Evolutionary conservation across 495 filamentous ascomycete genomes (phyloP).

Genomic region (Clohesyomyces aquaticus): DNA sequence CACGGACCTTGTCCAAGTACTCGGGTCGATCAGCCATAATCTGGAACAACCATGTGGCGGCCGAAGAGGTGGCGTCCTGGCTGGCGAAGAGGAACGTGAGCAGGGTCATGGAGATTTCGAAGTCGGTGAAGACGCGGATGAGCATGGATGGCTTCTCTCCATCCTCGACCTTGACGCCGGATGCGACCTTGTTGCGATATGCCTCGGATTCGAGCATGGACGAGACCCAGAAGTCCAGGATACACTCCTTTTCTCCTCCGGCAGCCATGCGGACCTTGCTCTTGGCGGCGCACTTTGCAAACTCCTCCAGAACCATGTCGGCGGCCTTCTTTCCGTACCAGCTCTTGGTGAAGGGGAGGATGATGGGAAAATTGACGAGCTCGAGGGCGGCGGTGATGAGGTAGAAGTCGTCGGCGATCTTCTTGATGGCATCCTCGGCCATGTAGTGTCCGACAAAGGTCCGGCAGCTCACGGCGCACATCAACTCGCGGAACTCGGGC

Average conservation of each 20-base stretch:
- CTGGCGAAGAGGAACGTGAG: constrained; percentile 99
- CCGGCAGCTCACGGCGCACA: constrained; percentile 91
- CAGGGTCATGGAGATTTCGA: constrained; percentile 90
- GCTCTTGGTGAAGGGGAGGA: constrained; percentile 91
- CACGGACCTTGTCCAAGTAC: constrained; percentile 83
- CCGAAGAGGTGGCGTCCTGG: constrained; percentile 93
- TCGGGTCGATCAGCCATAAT: constrained; percentile 93
- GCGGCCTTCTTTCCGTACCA: constrained; percentile 98
- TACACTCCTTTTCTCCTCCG: constrained; percentile 84
- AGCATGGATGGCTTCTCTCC: constrained; percentile 79
- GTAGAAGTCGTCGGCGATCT: constrained; percentile 96
- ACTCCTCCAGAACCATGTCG: constrained; percentile 88
- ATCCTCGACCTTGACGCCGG: constrained; percentile 66
- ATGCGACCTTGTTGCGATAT: constrained; percentile 73
- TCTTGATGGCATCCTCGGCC: constrained; percentile 83
- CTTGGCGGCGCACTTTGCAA: constrained; percentile 89
- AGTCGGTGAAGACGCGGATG: constrained; percentile 85
- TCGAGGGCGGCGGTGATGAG: constrained; percentile 94
- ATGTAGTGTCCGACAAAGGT: constrained; percentile 98
- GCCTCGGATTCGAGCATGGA: constrained; percentile 78
- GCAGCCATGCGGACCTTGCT: constrained; percentile 89
- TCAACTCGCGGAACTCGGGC: constrained; percentile 90
- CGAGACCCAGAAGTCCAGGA: constrained; percentile 93
- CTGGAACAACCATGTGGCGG: constrained; percentile 94
- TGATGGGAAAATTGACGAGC: constrained; percentile 98